Evolutionary conservation across 2,329 filamentous ascomycete genomes (phyloP).

Genomic region (Didymella sp.): DNA sequence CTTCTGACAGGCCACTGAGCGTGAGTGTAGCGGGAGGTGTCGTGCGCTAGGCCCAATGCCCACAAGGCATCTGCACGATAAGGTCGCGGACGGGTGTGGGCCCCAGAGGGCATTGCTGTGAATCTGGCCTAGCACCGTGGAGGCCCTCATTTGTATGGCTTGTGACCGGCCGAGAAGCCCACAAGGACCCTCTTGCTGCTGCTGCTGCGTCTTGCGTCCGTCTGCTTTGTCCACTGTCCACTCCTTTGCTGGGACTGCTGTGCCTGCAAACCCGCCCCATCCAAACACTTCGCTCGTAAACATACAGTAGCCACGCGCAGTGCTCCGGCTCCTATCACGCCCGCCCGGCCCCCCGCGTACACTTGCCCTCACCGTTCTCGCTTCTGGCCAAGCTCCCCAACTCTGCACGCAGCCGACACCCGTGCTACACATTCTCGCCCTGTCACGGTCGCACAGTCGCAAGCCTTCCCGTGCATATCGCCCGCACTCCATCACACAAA

Average conservation of each 20-base stretch:
- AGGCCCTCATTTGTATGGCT: constrained; percentile 16
- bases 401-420: constrained; percentile 27
- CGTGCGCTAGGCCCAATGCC: constrained; percentile 26
- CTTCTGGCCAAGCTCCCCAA: constrained; percentile 27
- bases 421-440: constrained; percentile 34
- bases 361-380: constrained; percentile 17
- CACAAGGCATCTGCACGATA: constrained; percentile 26
- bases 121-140: constrained; percentile 28
- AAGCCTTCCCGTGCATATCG: constrained; percentile 21
- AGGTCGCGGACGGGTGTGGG: constrained; percentile 31
- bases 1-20: constrained; percentile 21
- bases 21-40: constrained; percentile 24
- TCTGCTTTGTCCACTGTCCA: constrained; percentile 11
- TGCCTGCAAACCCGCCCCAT: not conserved
- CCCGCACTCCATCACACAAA: constrained; percentile 34
- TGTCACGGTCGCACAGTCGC: constrained; percentile 39
- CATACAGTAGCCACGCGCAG: not conserved
- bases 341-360: constrained; percentile 12
- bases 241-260: constrained; percentile 4
- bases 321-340: not conserved
- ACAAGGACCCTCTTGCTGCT: constrained; percentile 21
- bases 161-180: constrained; percentile 23
- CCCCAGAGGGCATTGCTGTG: constrained; percentile 25
- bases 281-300: not conserved
- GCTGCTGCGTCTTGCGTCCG: constrained; percentile 16